Evolutionary conservation across 73 alveolate genomes (phyloP), one percentile per base, ranked within the genome.

Genomic region (Paramecium octaurelia): DNA sequence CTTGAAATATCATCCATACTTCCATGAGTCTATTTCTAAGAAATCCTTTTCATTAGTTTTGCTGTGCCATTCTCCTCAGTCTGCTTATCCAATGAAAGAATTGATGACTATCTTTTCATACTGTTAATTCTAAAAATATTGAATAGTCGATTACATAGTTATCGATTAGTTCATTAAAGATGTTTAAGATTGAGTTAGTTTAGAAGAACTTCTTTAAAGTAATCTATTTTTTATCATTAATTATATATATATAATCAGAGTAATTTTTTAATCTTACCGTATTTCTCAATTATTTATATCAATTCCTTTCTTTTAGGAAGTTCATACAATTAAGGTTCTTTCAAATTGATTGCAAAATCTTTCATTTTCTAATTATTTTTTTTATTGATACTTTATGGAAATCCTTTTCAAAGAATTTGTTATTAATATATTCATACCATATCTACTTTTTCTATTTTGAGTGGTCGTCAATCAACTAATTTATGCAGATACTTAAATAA

Each of bases 191-290:
- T 75, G n/a, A 12, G 46, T 31, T 27, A 64, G 12, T 18, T 64
- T 64, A 14, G 84, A 64, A 24, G 84, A 64, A 64, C 84, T 64
- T 34, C 84, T 64, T 64, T 31, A 24, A 18, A 54, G 69, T 34
- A 64, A 64, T 64, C 84, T 64, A 34, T 64, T 64, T 64, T 64
- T 64, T 12, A 31, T 64, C 84, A 64, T 64, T 23, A 64, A 64
- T 64, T 64, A 64, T 54, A 54, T n/a, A 54, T n/a, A 75, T 38
- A 75, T 38, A 75, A 75, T 75, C 88, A 75, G 38, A 75, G 88
- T 38, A 75, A 42, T 75, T 75, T 75, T 75, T 75, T 75, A 21
- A 38, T 29, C 58, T 75, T 75, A 29, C 68, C 88, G 16, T 75
- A 75, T 75, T 75, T 42, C 11, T 75, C 88, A 35, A 75, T 42